Evolutionary conservation across 2,329 filamentous ascomycete species (phyloP), one percentile per base, ranked within the genome.

Genomic region (Blastomyces emzantsi): DNA sequence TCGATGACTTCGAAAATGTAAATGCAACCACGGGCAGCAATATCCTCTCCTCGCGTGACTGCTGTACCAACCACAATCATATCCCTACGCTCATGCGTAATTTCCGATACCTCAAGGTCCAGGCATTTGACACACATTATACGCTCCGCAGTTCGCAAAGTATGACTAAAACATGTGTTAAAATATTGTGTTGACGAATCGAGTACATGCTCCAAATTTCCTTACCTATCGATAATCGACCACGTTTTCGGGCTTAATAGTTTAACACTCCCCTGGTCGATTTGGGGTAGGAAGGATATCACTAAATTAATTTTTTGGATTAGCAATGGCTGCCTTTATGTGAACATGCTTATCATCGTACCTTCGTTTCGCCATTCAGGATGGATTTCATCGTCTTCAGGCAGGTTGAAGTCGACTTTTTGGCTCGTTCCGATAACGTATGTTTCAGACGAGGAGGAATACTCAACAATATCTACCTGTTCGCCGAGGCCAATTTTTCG

Each of bases 1-100:
- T 88, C 85, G 64, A 96, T 92, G 39, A 99, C 85, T 71, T 97
- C 92, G 71, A 94, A 96, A 58, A 97, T 90, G 70, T 94, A 92
- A 49, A 99, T 85, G 51, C 88, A 85, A 2, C 94, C 94, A 56
- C 90, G 86, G 0, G 92, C 88, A 0, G 92, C 88, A 63, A 96
- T 84, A 71, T 97, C 94, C 76, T 99, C 94, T 51, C 94, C 94
- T 65, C 88, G 88, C n/a, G 87, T 84, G 33, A 94, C 83, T 1
- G 91, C 88, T 0, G 93, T 96, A 17, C 93, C 94, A 1, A 97
- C 87, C 0, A 88, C 86, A 60, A 99, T 83, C 57, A 97, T 82
- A 71, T 90, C 87, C 70, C 87, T 89, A 19, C 91, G 87, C 73
- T 96, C 90, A 72, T 94, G 90, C 0, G 92, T 97, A 43, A 88